Evolutionary conservation across 768 basidiomycete genomes (phyloP).

Genomic region (Tricholomella constricta): DNA sequence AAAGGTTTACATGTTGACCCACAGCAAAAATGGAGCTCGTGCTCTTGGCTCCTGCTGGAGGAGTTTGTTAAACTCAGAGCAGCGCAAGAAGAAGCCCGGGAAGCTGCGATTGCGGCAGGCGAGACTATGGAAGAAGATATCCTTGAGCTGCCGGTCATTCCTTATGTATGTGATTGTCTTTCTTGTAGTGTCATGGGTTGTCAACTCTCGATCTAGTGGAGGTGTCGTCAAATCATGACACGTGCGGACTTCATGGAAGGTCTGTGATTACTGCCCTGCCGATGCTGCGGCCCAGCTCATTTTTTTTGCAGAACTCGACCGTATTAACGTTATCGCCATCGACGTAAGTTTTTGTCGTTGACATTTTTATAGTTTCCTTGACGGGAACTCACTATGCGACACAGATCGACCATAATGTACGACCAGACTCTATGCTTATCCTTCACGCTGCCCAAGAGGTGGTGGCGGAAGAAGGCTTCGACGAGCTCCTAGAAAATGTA

Average conservation of each 20-base stretch:
- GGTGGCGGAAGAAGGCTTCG: constrained; percentile 74
- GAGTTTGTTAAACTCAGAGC: constrained; percentile 68
- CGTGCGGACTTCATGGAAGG: constrained; percentile 81
- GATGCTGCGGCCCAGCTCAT: background rate
- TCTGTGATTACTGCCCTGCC: constrained; percentile 29
- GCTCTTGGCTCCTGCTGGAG: constrained; percentile 76
- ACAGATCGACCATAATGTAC: constrained; percentile 73
- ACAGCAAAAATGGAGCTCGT: constrained; percentile 81
- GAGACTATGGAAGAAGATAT: constrained; percentile 35
- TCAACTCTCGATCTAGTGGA: constrained; percentile 42
- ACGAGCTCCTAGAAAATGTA: constrained; percentile 73
- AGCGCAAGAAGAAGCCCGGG: constrained; percentile 46
- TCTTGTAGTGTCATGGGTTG: background rate
- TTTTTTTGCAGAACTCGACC: constrained; percentile 55
- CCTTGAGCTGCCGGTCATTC: constrained; percentile 61
- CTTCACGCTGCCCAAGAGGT: constrained; percentile 73
- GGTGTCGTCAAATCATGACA: constrained; percentile 81
- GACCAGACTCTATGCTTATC: constrained; percentile 78
- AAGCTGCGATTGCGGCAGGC: constrained; percentile 40
- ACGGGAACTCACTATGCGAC: constrained; percentile 10
- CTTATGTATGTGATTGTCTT: constrained; percentile 47
- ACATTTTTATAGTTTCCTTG: background rate
- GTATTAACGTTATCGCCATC: constrained; percentile 73
- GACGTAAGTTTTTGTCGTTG: constrained; percentile 53
- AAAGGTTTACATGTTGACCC: background rate